Base-by-base conservation (phyloP, 2,329 filamentous ascomycete species). In the Pleomassaria siparia region DNA sequence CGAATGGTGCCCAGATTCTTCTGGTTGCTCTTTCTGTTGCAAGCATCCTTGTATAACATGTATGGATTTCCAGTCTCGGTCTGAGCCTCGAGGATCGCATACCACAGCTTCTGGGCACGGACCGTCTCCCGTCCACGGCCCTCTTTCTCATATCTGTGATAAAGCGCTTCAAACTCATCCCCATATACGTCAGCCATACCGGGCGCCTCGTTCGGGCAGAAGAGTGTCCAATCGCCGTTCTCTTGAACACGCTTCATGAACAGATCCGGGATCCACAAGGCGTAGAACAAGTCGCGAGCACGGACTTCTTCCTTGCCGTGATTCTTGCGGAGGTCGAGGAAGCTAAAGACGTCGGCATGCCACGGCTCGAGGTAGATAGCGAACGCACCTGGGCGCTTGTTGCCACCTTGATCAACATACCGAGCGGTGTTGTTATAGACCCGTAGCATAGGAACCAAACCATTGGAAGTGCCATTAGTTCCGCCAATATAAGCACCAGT, bases 231-330 rank as follows among this genome's bases (percentile, higher is more conserved):
- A 51, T 94, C 88, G 47, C 84, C 87, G 72, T 99, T 99, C 80
- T 90, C 86, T 77, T 99, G 91, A 47, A 99, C 92, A 72, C 94
- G 91, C 82, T 96, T 95, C 94, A 99, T 99, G 84, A 99, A 99
- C 37, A 99, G 83, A 79, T 99, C 94, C 13, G 94, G 91, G 49
- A 96, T 96, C 94, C 94, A 99, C 42, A 99, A 82, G 50, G 92
- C 94, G 55, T 96, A 90, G 84, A 99, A 99, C 43, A 99, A 82
- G 72, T 99, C 94, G 69, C 94, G 91, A 56, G 94, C 94, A 65
- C 94, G 91, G 59, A 96, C 84, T 77, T 99, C 94, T 72, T 99
- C 94, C 78, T 99, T 99, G 62, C 94, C 94, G 74, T 99, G 94
- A 76, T 99, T 99, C 86, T 99, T 99, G 67, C 94, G 88, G 45